Evolutionary conservation across 2,329 filamentous ascomycete genomes (phyloP).

Genomic region (Rasamsonia emersonii): DNA sequence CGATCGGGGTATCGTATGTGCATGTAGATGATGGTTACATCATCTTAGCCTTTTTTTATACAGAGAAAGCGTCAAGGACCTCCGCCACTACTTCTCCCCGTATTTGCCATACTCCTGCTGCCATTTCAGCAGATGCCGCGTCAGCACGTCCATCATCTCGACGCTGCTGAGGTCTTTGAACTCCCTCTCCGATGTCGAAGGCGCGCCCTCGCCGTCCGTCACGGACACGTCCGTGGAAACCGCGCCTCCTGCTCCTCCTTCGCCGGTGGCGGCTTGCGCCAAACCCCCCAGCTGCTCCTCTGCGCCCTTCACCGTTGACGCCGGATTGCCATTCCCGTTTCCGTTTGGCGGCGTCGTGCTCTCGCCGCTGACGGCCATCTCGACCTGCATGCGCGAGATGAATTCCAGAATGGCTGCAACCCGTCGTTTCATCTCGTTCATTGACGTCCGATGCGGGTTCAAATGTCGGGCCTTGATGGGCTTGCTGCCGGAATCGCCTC

Average conservation of each 20-base stretch:
- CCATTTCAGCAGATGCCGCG: slow-evolving; percentile 73
- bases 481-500: slow-evolving; percentile 47
- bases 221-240: slow-evolving; percentile 10
- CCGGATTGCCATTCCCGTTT: slow-evolving; percentile 18
- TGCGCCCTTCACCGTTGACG: slow-evolving; percentile 22
- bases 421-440: slow-evolving; percentile 81
- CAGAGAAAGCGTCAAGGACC: not conserved
- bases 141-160: slow-evolving; percentile 87
- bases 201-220: slow-evolving; percentile 17
- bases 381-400: slow-evolving; percentile 79
- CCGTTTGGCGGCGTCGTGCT: slow-evolving; percentile 34
- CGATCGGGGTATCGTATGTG: slow-evolving; percentile 16
- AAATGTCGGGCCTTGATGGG: slow-evolving; percentile 52
- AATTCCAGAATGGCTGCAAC: slow-evolving; percentile 81
- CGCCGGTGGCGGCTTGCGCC: slow-evolving; percentile 17
- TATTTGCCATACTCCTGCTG: slow-evolving; percentile 61
- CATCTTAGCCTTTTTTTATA: not conserved
- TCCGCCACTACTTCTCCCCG: slow-evolving; percentile 33
- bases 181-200: slow-evolving; percentile 33
- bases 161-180: slow-evolving; percentile 70
- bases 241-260: slow-evolving; percentile 11
- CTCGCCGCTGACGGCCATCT: slow-evolving; percentile 58
- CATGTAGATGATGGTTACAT: slow-evolving; percentile 4
- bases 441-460: slow-evolving; percentile 56
- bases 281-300: slow-evolving; percentile 26